phyloP scores from a whole-genome alignment of 1,139 yeast genomes.

The Saccharomyces hybrid region DNA sequence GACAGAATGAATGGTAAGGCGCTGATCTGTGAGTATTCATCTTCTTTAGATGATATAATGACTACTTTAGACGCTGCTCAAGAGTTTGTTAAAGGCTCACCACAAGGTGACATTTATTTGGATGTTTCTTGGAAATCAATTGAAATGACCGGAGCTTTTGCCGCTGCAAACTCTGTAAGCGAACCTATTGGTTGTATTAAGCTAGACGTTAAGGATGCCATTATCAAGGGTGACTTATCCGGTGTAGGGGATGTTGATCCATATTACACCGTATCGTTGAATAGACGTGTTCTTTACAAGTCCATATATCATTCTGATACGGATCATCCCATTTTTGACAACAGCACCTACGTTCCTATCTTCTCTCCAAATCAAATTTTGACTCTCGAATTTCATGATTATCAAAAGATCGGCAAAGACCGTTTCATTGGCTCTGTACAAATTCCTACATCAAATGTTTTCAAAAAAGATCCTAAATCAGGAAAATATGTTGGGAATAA shows the following conservation, averaged over 20 bases:
- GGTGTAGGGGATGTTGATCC: constrained; percentile 74
- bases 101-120: constrained; percentile 40
- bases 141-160: constrained; percentile 44
- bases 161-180: constrained; percentile 37
- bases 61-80: constrained; percentile 50
- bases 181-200: constrained; percentile 58
- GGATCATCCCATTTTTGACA: constrained; percentile 49
- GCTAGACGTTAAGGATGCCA: constrained; percentile 49
- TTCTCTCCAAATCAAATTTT: constrained; percentile 55
- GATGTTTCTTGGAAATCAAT: constrained; percentile 69
- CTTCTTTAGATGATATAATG: constrained; percentile 46
- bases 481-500: constrained; percentile 39
- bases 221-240: constrained; percentile 37
- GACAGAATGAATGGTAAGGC: constrained; percentile 39
- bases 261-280: constrained; percentile 50
- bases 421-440: constrained; percentile 55
- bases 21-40: constrained; percentile 38
- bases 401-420: constrained; percentile 55
- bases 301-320: constrained; percentile 53
- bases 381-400: constrained; percentile 55
- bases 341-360: constrained; percentile 56
- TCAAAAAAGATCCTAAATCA: constrained; percentile 40
- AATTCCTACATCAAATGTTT: constrained; percentile 43
- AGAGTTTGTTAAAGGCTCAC: constrained; percentile 42
- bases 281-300: constrained; percentile 50